Conservation (phyloP, 352 stramenopile species). For the Saprolegnia diclina region DNA sequence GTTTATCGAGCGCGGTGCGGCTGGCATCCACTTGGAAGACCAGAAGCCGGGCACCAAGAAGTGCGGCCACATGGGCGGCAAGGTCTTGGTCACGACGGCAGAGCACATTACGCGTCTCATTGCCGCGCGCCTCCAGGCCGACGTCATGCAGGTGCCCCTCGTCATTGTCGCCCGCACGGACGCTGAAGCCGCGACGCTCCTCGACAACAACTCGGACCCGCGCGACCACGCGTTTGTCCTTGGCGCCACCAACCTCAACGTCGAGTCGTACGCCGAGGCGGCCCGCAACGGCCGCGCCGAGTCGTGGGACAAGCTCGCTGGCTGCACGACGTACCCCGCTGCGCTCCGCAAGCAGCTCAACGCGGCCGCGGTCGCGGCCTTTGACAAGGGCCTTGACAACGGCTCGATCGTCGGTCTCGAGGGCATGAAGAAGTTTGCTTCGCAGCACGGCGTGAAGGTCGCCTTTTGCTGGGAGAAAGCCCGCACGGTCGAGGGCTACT, state of each 20-base stretch:
- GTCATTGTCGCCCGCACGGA: constrained; percentile 97
- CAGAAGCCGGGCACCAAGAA: constrained; percentile 99
- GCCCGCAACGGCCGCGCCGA: constrained; percentile 52
- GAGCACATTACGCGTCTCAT: constrained; percentile 97
- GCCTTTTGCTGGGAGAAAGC: constrained; percentile 96
- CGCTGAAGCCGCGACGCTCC: constrained; percentile 93
- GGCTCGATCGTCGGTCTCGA: constrained; percentile 72
- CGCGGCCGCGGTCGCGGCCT: constrained; percentile 57
- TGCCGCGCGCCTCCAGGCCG: constrained; percentile 92
- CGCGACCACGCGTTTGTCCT: constrained; percentile 98
- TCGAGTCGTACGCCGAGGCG: constrained; percentile 82
- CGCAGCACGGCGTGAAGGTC: constrained; percentile 70
- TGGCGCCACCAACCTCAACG: constrained; percentile 87
- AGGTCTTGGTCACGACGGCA: constrained; percentile 95
- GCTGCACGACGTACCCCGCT: constrained; percentile 95
- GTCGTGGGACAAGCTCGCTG: constrained; percentile 89
- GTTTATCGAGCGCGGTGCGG: constrained; percentile 96
- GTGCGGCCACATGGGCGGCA: constrained; percentile 98
- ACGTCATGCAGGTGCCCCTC: constrained; percentile 93
- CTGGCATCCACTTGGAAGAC: constrained; percentile 98
- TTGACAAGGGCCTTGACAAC: constrained; percentile 81
- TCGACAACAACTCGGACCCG: constrained; percentile 97
- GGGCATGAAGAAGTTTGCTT: constrained; percentile 70
- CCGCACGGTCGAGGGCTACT: constrained; percentile 96
- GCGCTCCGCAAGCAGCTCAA: constrained; percentile 83